Base-by-base conservation (phyloP, 345 rosid genomes). In the Limnanthes douglasii region DNA sequence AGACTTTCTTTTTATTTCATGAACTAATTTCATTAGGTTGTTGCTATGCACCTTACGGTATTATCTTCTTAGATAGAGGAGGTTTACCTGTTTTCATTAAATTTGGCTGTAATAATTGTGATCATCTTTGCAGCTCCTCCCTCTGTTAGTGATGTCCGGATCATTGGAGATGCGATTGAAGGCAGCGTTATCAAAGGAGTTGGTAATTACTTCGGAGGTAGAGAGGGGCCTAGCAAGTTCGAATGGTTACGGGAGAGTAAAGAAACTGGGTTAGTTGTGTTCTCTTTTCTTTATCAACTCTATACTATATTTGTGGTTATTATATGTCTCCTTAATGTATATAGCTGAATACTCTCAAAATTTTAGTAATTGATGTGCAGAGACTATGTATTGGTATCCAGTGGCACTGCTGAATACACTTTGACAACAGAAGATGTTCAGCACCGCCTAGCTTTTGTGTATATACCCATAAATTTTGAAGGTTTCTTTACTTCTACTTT, bases 141-240 rank as follows among this genome's bases (percentile, higher is more conserved):
- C 41, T 78, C 95, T 10, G 90, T 76, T 34, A 54, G 57, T 45
- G 68, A 79, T 68, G 82, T 83, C 29, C 64, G 34, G 45, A 76
- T 88, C 48, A 18, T 61, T 61, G 97, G 97, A 62, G 93, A 78
- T 54, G 43, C 56, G 47, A 69, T 88, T 48, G 97, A 88, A 74
- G 93, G 86, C 46, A 61, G 53, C 62, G 24, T 58, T 31, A 47
- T 88, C 36, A 83, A 71, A 65, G 95, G 95, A 39, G 69, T 51
- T 51, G 97, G 93, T 26, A 64, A 73, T 46, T 88, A 88, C 72
- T 88, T 88, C 64, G 97, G 97, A 34, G 97, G 97, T 53, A 68
- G 57, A 70, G 97, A 88, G 53, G 95, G 97, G 50, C 97, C 97
- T 12, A 88, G 93, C 83, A 83, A 73, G 74, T 88, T 78, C 51